phyloP scores from a whole-genome alignment of 305 asterid species.

The Fraxinus latifolia region DNA sequence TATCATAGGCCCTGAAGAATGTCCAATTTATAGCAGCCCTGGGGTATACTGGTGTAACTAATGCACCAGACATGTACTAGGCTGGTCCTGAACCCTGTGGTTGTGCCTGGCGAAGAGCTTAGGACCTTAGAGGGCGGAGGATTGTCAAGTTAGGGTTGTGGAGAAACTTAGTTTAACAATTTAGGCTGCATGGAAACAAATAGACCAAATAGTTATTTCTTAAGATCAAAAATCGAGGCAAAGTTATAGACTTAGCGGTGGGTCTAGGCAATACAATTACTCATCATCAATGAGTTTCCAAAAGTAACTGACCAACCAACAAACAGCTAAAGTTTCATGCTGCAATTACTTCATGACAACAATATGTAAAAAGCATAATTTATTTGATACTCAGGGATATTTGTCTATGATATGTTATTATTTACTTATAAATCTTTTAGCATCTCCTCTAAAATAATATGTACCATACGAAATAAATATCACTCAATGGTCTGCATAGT shows the following conservation, averaged over 20 bases:
- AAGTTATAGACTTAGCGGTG: neutral
- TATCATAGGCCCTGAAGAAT: neutral
- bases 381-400: neutral
- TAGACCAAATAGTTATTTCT: neutral
- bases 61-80: neutral
- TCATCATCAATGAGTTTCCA: neutral
- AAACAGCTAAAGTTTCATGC: neutral
- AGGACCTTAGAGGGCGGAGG: neutral
- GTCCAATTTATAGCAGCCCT: neutral
- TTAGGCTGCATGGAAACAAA: neutral
- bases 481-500: neutral
- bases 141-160: neutral
- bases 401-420: neutral
- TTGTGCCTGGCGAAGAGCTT: neutral
- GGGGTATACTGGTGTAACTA: neutral
- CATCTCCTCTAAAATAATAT: neutral
- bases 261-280: neutral
- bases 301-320: neutral
- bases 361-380: neutral
- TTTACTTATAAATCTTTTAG: neutral
- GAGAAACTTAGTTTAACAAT: neutral
- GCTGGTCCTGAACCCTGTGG: neutral
- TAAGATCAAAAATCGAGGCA: neutral
- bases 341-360: neutral
- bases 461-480: neutral